These are phyloP conservation scores for Rhizopogon rudus DNA, from an alignment of 768 basidiomycete genomes.

Conservation along the genomic window DNA sequence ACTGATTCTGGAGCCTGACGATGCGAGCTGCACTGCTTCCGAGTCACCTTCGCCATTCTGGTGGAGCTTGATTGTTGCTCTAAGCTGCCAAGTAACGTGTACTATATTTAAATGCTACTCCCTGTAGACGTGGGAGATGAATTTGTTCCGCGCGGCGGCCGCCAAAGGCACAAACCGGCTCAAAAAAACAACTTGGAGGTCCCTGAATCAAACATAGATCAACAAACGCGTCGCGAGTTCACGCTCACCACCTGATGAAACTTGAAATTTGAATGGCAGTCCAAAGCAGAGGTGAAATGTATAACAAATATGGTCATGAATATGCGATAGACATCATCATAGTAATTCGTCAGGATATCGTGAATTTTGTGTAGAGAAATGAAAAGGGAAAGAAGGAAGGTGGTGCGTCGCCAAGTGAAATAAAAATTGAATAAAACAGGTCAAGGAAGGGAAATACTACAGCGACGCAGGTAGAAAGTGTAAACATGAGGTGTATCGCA, in stretches of 20 bases:
- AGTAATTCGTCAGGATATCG: neutral
- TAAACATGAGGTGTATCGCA: constrained; percentile 6
- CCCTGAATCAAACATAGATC: constrained; percentile 10
- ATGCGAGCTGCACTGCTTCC: too few species aligned
- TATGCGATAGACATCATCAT: neutral
- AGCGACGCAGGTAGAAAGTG: neutral
- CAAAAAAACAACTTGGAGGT: too few species aligned
- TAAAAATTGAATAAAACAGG: neutral
- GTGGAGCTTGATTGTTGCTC: too few species aligned
- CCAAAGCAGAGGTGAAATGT: neutral
- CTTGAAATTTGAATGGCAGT: neutral
- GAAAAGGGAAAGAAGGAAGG: neutral
- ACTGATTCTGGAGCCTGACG: too few species aligned
- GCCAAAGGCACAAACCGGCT: too few species aligned
- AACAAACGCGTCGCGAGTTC: constrained; percentile 16
- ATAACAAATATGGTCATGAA: neutral
- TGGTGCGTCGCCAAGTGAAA: neutral
- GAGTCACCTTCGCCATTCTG: too few species aligned
- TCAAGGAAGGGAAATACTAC: neutral
- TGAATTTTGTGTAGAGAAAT: neutral
- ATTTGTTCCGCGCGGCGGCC: too few species aligned
- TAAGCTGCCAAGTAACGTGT: too few species aligned
- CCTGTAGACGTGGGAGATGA: too few species aligned
- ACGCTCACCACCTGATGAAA: constrained; percentile 19
- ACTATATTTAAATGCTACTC: too few species aligned